Conservation (phyloP, 129 eudicot genomes). For the Escallonia herrerae region DNA sequence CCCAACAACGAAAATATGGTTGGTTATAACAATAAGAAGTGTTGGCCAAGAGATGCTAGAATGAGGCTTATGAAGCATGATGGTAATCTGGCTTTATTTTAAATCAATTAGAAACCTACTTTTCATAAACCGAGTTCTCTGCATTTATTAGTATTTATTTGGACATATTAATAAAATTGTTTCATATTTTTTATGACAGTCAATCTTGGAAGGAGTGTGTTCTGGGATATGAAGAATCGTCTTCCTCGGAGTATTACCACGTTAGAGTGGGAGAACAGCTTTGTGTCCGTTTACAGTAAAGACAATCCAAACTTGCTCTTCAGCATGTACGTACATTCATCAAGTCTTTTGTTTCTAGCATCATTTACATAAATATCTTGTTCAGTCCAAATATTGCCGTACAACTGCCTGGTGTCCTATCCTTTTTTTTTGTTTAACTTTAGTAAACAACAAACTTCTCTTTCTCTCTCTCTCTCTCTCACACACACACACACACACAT, state of each 20-base stretch:
- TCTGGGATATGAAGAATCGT: constrained; percentile 99
- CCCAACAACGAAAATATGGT: constrained; percentile 99
- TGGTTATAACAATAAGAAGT: constrained; percentile 94
- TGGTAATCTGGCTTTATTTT: constrained; percentile 30
- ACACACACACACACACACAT: too few relatives aligned
- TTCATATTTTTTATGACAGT: constrained; percentile 29
- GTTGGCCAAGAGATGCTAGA: constrained; percentile 99
- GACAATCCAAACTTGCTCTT: constrained; percentile 93
- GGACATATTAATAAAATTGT: background rate
- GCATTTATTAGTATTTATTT: background rate
- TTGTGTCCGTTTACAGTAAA: constrained; percentile 96
- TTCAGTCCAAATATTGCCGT: too few relatives aligned
- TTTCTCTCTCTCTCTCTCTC: too few relatives aligned
- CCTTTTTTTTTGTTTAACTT: too few relatives aligned
- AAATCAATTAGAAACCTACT: background rate
- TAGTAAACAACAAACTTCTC: too few relatives aligned
- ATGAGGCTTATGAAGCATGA: constrained; percentile 99
- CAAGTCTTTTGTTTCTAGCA: too few relatives aligned
- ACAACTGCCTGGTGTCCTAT: too few relatives aligned
- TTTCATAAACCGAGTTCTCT: too few relatives aligned
- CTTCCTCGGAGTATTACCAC: constrained; percentile 97
- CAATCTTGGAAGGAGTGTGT: constrained; percentile 96
- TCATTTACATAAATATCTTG: background rate
- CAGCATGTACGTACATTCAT: constrained; percentile 57
- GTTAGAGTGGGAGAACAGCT: constrained; percentile 97